Conservation (phyloP, 345 rosid genomes). For the Citropsis articulata region DNA sequence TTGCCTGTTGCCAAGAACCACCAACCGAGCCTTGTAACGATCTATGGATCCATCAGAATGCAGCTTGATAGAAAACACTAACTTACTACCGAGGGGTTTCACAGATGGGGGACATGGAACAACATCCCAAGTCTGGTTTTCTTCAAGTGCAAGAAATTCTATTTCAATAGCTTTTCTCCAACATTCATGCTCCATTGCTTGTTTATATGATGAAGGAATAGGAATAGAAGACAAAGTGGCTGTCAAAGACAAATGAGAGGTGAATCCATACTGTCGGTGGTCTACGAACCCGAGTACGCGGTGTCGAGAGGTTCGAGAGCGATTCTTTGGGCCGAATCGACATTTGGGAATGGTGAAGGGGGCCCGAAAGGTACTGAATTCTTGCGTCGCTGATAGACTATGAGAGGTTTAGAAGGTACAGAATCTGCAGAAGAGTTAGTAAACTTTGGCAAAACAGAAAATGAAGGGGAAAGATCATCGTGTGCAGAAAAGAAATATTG, state of each 20-base stretch:
- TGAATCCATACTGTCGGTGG: not conserved
- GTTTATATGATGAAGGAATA: slow-evolving; percentile 1
- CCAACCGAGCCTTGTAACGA: not conserved
- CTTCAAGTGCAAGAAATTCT: not conserved
- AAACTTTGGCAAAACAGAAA: not conserved
- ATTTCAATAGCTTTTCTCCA: not conserved
- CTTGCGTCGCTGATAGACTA: not conserved
- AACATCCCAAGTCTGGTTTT: not conserved
- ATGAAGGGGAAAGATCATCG: not conserved
- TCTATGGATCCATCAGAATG: not conserved
- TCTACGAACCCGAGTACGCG: not conserved
- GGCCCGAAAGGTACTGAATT: not conserved
- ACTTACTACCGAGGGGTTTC: not conserved
- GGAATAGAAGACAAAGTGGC: slow-evolving; percentile 1
- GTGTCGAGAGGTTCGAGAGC: not conserved
- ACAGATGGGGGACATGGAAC: not conserved
- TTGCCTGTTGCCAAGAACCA: not conserved
- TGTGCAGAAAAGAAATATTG: not conserved
- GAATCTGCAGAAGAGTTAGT: not conserved
- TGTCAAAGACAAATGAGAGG: not conserved
- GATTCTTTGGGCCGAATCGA: not conserved
- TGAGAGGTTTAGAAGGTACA: not conserved
- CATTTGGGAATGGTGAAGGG: not conserved
- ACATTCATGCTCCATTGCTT: not conserved
- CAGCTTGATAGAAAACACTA: not conserved